phyloP scores from a whole-genome alignment of 73 alveolate genomes.

The Stentor roeselii region DNA sequence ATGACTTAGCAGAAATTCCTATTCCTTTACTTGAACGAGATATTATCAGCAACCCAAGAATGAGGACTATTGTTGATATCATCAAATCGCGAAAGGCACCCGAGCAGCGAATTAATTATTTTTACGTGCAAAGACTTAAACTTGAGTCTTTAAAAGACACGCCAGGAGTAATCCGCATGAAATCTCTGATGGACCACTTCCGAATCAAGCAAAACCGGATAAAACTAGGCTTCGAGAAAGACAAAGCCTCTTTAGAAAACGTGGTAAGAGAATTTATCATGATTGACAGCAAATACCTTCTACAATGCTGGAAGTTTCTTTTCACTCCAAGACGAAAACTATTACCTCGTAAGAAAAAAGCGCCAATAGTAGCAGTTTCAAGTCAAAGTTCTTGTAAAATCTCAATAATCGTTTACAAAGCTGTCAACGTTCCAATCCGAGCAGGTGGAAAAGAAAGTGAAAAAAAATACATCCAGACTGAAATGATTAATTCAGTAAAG shows the following conservation, averaged over 20 bases:
- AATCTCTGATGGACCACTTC: slow-evolving; percentile 21
- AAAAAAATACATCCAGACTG: slow-evolving; percentile 19
- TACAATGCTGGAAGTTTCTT: slow-evolving; percentile 40
- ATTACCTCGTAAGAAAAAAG: slow-evolving; percentile 37
- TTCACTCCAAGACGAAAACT: slow-evolving; percentile 54
- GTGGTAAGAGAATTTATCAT: slow-evolving; percentile 51
- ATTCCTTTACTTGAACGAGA: slow-evolving; percentile 79
- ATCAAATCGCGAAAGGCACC: slow-evolving; percentile 11
- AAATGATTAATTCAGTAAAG: slow-evolving; percentile 5
- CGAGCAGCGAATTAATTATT: slow-evolving; percentile 3
- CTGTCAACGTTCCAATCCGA: slow-evolving; percentile 24
- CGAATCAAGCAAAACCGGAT: slow-evolving; percentile 11
- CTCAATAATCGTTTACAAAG: slow-evolving; percentile 4
- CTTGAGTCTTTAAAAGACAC: slow-evolving; percentile 29
- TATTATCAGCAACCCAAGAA: slow-evolving; percentile 38
- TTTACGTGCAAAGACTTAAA: slow-evolving; percentile 18
- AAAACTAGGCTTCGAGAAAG: slow-evolving; percentile 31
- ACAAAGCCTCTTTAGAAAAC: slow-evolving; percentile 35
- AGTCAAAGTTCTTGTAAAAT: neutral
- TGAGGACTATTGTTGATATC: slow-evolving; percentile 29
- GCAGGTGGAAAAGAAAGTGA: slow-evolving; percentile 8
- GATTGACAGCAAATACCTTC: slow-evolving; percentile 40
- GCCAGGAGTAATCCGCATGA: slow-evolving; percentile 31
- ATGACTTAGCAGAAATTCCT: slow-evolving; percentile 49
- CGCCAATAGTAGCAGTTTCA: neutral